phyloP scores from a whole-genome alignment of 768 basidiomycete species.

The Harrya chromipes region DNA sequence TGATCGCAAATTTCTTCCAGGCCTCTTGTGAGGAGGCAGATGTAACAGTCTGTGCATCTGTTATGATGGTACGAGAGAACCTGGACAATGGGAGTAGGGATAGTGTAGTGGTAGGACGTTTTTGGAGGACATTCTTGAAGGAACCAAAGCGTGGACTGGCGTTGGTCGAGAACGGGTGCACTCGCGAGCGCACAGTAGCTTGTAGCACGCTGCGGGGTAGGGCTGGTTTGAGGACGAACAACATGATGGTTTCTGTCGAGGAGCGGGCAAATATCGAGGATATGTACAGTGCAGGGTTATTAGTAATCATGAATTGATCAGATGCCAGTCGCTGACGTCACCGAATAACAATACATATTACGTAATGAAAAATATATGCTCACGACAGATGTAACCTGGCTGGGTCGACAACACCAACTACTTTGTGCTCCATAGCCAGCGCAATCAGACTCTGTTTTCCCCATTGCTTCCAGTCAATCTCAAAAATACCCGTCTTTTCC shows the following conservation, averaged over 20 bases:
- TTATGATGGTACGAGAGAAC: conserved; percentile 47
- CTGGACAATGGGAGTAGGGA: conserved; percentile 23
- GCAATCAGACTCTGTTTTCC: conserved; percentile 58
- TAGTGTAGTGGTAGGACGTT: conserved; percentile 23
- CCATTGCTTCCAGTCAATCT: conserved; percentile 70
- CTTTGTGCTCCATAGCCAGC: conserved; percentile 62
- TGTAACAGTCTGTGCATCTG: conserved; percentile 41
- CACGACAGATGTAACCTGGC: conserved; percentile 31
- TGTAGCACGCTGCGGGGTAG: conserved; percentile 23
- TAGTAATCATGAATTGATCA: conserved; percentile 15
- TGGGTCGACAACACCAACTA: conserved; percentile 68
- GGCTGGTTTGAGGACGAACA: conserved; percentile 12
- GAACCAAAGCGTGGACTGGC: conserved; percentile 1
- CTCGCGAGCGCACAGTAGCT: conserved; percentile 15
- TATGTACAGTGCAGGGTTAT: neutral
- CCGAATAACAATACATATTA: neutral
- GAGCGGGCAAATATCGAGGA: neutral
- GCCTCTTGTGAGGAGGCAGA: conserved; percentile 38
- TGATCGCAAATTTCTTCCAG: conserved; percentile 51
- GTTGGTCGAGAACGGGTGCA: conserved; percentile 25
- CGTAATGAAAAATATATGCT: neutral
- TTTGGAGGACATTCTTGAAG: conserved; percentile 29
- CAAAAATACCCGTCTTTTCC: conserved; percentile 66
- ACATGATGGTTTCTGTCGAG: conserved; percentile 15
- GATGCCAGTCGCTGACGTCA: conserved; percentile 13